A percentile compares a stretch with the other conserved stretches of the same genome.
Evolutionary conservation across 805 yeast genomes (phyloP).

Genomic region (Dipodascopsis uninucleata): DNA sequence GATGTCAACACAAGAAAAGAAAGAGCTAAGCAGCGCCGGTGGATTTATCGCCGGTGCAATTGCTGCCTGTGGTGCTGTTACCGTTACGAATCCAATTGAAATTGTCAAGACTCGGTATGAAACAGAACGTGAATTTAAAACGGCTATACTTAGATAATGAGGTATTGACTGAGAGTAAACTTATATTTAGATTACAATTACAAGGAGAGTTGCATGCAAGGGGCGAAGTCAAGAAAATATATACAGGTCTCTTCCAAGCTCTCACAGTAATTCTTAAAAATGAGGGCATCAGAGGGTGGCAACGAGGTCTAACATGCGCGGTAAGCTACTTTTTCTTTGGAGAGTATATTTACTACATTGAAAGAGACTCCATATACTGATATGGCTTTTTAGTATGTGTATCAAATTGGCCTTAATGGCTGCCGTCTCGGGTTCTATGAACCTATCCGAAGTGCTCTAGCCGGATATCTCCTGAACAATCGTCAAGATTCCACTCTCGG

Average conservation of each 20-base stretch:
- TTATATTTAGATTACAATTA: constrained; percentile 82
- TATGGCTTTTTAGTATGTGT: constrained; percentile 48
- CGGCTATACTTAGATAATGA: neutral
- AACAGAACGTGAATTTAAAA: neutral
- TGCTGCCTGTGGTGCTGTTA: constrained; percentile 98
- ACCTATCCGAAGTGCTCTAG: constrained; percentile 61
- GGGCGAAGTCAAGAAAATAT: constrained; percentile 49
- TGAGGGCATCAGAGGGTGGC: constrained; percentile 86
- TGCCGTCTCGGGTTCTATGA: constrained; percentile 93
- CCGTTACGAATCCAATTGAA: constrained; percentile 94
- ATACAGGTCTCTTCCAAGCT: constrained; percentile 85
- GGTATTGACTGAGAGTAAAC: too few species aligned
- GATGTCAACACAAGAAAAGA: constrained; percentile 9
- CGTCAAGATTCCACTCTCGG: constrained; percentile 39
- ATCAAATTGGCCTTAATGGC: constrained; percentile 89
- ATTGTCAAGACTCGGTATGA: constrained; percentile 66
- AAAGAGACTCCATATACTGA: neutral
- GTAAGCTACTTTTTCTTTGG: constrained; percentile 11
- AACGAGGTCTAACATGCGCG: constrained; percentile 85
- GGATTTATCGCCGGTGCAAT: constrained; percentile 87
- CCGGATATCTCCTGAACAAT: constrained; percentile 28
- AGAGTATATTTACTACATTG: neutral
- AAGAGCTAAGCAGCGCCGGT: constrained; percentile 21
- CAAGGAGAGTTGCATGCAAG: constrained; percentile 81
- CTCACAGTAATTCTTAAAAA: constrained; percentile 62